A percentile compares a stretch with the other conserved stretches of the same genome.
Evolutionary conservation across 805 yeast genomes (phyloP).

Genomic region (Pichia kluyveri): DNA sequence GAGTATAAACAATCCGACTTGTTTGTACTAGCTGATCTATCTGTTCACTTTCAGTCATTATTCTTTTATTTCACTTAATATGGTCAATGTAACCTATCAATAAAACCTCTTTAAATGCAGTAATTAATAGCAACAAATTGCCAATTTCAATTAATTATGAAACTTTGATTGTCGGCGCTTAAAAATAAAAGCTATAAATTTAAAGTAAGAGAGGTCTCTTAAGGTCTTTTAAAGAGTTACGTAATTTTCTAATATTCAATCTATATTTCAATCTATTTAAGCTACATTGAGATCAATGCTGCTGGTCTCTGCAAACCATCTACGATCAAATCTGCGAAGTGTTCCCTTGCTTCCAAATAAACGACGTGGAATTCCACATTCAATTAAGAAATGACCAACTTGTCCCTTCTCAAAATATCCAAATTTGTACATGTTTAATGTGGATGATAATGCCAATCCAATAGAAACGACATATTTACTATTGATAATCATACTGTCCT

Average conservation of each 20-base stretch:
- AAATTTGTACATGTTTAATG: constrained; percentile 51
- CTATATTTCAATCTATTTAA: neutral
- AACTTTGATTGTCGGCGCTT: no score
- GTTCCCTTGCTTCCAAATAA: constrained; percentile 35
- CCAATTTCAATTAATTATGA: no score
- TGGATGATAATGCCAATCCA: constrained; percentile 65
- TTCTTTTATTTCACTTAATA: neutral
- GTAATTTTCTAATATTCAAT: no score
- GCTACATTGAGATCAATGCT: constrained; percentile 2
- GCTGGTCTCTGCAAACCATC: constrained; percentile 7
- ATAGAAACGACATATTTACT: constrained; percentile 57
- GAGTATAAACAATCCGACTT: constrained; percentile 8
- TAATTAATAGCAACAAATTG: no score
- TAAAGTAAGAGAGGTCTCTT: no score
- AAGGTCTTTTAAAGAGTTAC: no score
- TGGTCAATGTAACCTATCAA: no score
- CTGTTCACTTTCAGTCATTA: neutral
- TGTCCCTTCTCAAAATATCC: constrained; percentile 41
- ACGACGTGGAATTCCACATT: constrained; percentile 60
- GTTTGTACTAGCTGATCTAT: neutral
- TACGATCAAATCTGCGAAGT: constrained; percentile 38
- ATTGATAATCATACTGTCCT: constrained; percentile 11
- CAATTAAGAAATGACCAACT: constrained; percentile 51
- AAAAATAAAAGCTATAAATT: no score
- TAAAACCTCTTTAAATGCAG: no score